Evolutionary conservation across 805 yeast genomes (phyloP).

Genomic region (Nakazawaea holstii): DNA sequence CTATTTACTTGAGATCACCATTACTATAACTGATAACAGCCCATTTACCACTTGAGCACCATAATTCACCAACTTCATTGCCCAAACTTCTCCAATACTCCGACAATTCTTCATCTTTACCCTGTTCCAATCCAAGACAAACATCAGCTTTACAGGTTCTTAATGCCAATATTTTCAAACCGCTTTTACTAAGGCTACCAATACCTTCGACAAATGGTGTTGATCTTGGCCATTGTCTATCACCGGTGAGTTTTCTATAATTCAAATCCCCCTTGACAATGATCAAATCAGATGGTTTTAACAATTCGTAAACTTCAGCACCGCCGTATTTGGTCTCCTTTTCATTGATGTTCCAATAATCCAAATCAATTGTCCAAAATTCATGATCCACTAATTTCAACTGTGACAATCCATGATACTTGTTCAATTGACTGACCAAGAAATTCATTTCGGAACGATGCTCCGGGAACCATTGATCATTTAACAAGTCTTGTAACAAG

Average conservation of each 20-base stretch:
- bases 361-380: conserved; percentile 82
- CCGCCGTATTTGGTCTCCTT: conserved; percentile 53
- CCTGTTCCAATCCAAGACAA: conserved; percentile 74
- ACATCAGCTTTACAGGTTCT: conserved; percentile 98
- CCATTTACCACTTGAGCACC: conserved; percentile 91
- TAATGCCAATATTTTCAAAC: conserved; percentile 64
- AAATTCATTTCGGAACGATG: conserved; percentile 40
- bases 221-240: conserved; percentile 79
- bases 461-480: conserved; percentile 45
- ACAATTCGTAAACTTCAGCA: conserved; percentile 51
- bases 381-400: conserved; percentile 52
- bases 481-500: conserved; percentile 51
- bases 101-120: conserved; percentile 64
- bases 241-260: conserved; percentile 91
- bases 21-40: conserved; percentile 72
- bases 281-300: conserved; percentile 61
- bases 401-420: conserved; percentile 39
- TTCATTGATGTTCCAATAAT: conserved; percentile 66
- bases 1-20: conserved; percentile 23
- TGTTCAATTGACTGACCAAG: conserved; percentile 39
- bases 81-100: conserved; percentile 50
- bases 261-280: conserved; percentile 95
- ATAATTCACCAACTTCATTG: conserved; percentile 62
- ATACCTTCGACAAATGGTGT: conserved; percentile 71
- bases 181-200: conserved; percentile 57